Percentiles rank a stretch among this genome's conserved stretches.
Evolutionary conservation across 768 basidiomycete genomes (phyloP).

Genomic region (Boletus reticulatus): DNA sequence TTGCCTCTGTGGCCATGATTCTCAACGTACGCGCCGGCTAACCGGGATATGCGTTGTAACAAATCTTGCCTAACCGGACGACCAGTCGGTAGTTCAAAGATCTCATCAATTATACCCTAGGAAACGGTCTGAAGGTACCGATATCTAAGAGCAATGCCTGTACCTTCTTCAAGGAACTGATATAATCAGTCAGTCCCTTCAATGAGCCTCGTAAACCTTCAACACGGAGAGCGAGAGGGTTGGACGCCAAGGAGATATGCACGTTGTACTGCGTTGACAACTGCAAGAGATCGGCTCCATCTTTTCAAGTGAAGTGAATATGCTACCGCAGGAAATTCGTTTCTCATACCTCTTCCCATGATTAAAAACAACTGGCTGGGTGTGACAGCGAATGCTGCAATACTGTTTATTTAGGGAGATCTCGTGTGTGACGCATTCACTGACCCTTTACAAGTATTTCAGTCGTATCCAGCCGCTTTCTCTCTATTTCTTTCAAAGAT

Average conservation of each 20-base stretch:
- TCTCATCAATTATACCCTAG: slow-evolving; percentile 32
- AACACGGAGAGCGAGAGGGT: slow-evolving; percentile 57
- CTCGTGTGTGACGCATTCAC: slow-evolving; percentile 20
- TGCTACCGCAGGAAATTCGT: background rate
- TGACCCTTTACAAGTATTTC: slow-evolving; percentile 47
- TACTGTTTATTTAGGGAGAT: slow-evolving; percentile 1
- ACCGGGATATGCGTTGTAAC: slow-evolving; percentile 65
- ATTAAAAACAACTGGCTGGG: slow-evolving; percentile 65
- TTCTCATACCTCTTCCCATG: slow-evolving; percentile 60
- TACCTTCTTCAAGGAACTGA: slow-evolving; percentile 52
- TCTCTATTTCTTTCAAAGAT: slow-evolving; percentile 50
- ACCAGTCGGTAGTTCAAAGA: slow-evolving; percentile 43
- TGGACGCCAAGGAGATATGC: slow-evolving; percentile 53
- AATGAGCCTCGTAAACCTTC: slow-evolving; percentile 57
- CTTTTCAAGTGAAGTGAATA: slow-evolving; percentile 35
- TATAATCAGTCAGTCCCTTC: slow-evolving; percentile 44
- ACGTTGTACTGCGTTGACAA: slow-evolving; percentile 60
- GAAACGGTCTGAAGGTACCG: background rate
- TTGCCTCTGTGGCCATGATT: slow-evolving; percentile 43
- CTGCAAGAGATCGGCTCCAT: slow-evolving; percentile 60
- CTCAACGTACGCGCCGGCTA: slow-evolving; percentile 63
- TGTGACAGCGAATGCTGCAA: slow-evolving; percentile 53
- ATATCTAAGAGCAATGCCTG: background rate
- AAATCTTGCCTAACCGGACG: slow-evolving; percentile 43
- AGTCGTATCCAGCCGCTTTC: slow-evolving; percentile 47